Percentiles rank a stretch among this genome's conserved stretches.
Evolutionary conservation across 2,329 filamentous ascomycete genomes (phyloP).

Genomic region (Xylariaceae sp.): DNA sequence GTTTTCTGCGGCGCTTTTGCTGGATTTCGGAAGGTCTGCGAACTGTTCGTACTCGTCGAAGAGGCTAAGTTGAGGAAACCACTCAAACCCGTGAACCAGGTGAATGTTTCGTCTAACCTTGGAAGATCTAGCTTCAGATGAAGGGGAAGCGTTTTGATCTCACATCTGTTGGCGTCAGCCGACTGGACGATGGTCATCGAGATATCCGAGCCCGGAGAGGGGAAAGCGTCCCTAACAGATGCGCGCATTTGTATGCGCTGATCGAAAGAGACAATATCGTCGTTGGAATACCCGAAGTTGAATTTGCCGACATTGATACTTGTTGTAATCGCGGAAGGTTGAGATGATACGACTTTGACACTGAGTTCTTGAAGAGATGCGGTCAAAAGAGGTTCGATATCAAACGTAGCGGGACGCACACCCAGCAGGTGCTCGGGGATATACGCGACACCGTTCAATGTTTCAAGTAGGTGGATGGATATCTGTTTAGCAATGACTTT

Average conservation of each 20-base stretch:
- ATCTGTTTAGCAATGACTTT: constrained; percentile 45
- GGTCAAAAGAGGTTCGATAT: constrained; percentile 49
- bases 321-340: constrained; percentile 28
- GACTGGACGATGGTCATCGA: constrained; percentile 48
- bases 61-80: constrained; percentile 83
- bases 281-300: constrained; percentile 56
- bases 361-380: constrained; percentile 43
- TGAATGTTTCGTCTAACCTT: constrained; percentile 77
- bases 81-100: constrained; percentile 85
- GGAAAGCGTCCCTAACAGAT: constrained; percentile 55
- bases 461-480: constrained; percentile 52
- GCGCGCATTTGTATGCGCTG: constrained; percentile 51
- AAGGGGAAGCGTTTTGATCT: constrained; percentile 71
- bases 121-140: constrained; percentile 72
- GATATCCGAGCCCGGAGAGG: constrained; percentile 53
- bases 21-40: constrained; percentile 39
- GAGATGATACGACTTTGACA: constrained; percentile 29
- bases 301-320: constrained; percentile 52
- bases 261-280: constrained; percentile 60
- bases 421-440: constrained; percentile 43
- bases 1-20: constrained; percentile 39
- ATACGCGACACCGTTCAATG: constrained; percentile 48
- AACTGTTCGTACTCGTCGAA: constrained; percentile 72
- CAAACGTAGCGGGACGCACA: constrained; percentile 37
- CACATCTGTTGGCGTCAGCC: constrained; percentile 45